Conservation (phyloP, 352 stramenopile species). For the Pythium vanterpoolii region DNA sequence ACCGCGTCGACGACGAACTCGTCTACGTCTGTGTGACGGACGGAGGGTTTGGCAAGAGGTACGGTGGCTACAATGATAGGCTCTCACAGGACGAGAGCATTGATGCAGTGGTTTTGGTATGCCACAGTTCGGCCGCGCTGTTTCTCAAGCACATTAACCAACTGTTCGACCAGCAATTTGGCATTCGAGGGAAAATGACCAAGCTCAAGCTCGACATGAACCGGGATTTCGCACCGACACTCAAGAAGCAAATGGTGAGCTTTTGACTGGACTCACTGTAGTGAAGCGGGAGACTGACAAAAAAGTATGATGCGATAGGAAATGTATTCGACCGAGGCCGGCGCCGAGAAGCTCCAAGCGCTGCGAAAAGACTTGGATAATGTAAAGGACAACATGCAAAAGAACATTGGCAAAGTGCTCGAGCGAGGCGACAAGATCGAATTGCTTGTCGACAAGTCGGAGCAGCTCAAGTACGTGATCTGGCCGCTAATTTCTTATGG, state of each 20-base stretch:
- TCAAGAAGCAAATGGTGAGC: conserved; percentile 84
- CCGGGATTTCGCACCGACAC: conserved; percentile 70
- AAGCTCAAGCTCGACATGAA: conserved; percentile 89
- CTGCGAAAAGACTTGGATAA: conserved; percentile 79
- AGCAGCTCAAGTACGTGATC: conserved; percentile 68
- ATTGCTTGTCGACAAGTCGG: conserved; percentile 82
- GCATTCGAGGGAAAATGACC: conserved; percentile 82
- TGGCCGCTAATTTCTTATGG: neutral
- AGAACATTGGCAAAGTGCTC: conserved; percentile 85
- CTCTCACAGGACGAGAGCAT: neutral
- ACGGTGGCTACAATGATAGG: conserved; percentile 12
- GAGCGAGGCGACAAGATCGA: conserved; percentile 88
- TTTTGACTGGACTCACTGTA: neutral
- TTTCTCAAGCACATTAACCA: conserved; percentile 87
- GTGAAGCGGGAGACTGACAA: neutral
- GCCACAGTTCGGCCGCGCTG: conserved; percentile 57
- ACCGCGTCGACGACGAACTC: conserved; percentile 81
- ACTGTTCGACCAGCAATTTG: conserved; percentile 83
- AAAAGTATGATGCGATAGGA: conserved; percentile 36
- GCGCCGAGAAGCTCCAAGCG: conserved; percentile 71
- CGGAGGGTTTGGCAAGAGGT: conserved; percentile 78
- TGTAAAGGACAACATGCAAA: conserved; percentile 76
- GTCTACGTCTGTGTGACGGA: conserved; percentile 85
- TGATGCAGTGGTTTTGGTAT: neutral
- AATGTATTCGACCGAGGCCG: conserved; percentile 70